phyloP scores from a whole-genome alignment of 2,329 filamentous ascomycete species.

The Colletotrichum cereale region DNA sequence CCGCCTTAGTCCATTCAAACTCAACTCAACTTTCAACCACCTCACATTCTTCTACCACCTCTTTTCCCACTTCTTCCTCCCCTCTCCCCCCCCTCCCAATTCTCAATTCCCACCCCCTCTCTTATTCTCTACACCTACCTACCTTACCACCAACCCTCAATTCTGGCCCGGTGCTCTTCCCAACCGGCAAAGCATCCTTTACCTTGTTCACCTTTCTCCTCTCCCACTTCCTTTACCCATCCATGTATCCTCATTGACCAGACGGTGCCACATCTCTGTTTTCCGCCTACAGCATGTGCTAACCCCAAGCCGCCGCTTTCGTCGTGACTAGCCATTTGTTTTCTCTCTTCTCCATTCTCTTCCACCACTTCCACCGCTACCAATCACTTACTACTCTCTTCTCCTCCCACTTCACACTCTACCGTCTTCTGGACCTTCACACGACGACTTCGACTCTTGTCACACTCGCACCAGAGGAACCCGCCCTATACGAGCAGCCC shows the following conservation, averaged over 20 bases:
- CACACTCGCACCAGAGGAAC: not conserved
- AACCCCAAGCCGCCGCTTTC: slow-evolving; percentile 39
- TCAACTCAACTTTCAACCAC: slow-evolving; percentile 27
- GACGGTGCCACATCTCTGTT: slow-evolving; percentile 36
- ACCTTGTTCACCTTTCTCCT: slow-evolving; percentile 7
- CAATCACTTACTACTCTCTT: slow-evolving; percentile 23
- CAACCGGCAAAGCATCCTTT: slow-evolving; percentile 12
- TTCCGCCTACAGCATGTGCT: slow-evolving; percentile 40
- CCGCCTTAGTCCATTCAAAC: slow-evolving; percentile 13
- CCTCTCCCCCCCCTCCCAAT: slow-evolving; percentile 11
- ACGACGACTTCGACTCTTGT: slow-evolving; percentile 18
- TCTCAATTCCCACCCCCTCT: slow-evolving; percentile 14
- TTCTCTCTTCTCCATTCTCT: slow-evolving; percentile 39
- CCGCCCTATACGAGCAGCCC: slow-evolving; percentile 29
- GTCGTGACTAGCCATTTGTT: slow-evolving; percentile 39
- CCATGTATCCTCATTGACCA: slow-evolving; percentile 35
- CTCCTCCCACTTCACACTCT: slow-evolving; percentile 3
- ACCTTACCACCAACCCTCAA: slow-evolving; percentile 15
- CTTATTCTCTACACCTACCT: slow-evolving; percentile 35
- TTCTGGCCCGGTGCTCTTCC: slow-evolving; percentile 23
- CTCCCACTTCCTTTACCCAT: slow-evolving; percentile 13
- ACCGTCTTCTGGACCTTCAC: slow-evolving; percentile 9
- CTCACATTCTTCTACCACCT: slow-evolving; percentile 23
- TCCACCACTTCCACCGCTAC: slow-evolving; percentile 28
- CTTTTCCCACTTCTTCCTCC: slow-evolving; percentile 9